A percentile compares a stretch with the other conserved stretches of the same genome.
Conservation (phyloP, 2,329 filamentous ascomycete genomes). For the Fusarium longipes region DNA sequence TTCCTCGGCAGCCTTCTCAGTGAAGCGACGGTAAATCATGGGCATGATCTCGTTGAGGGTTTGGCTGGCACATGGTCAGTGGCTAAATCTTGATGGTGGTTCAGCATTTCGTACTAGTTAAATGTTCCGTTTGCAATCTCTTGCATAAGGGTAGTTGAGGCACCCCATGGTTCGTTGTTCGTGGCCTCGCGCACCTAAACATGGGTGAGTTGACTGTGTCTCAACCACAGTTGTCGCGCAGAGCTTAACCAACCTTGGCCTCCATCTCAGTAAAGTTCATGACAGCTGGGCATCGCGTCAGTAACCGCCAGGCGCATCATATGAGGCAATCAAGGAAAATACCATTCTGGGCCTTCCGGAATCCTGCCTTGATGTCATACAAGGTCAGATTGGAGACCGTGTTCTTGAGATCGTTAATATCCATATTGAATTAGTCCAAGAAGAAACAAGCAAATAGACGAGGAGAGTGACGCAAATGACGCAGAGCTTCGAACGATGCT, state of each 20-base stretch:
- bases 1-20: constrained; percentile 96
- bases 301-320: constrained; percentile 34
- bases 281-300: constrained; percentile 71
- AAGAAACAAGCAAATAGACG: constrained; percentile 15
- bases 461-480: background rate
- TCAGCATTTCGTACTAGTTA: constrained; percentile 80
- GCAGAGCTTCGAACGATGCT: constrained; percentile 26
- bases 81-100: constrained; percentile 1
- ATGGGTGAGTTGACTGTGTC: constrained; percentile 30
- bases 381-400: constrained; percentile 91
- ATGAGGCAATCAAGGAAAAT: constrained; percentile 35
- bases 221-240: constrained; percentile 11
- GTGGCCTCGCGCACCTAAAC: constrained; percentile 91
- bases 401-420: constrained; percentile 85
- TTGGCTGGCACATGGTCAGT: constrained; percentile 69
- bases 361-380: constrained; percentile 94
- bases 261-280: constrained; percentile 99
- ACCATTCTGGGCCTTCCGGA: constrained; percentile 98
- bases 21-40: constrained; percentile 99
- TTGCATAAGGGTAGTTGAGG: constrained; percentile 87
- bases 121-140: constrained; percentile 98
- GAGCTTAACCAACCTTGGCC: constrained; percentile 62
- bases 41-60: constrained; percentile 99
- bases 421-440: constrained; percentile 67
- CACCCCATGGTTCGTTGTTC: constrained; percentile 98